These are phyloP conservation scores for Pseudophaeomoniella oleicola DNA, from an alignment of 2,329 filamentous ascomycete species.

Conservation along the genomic window DNA sequence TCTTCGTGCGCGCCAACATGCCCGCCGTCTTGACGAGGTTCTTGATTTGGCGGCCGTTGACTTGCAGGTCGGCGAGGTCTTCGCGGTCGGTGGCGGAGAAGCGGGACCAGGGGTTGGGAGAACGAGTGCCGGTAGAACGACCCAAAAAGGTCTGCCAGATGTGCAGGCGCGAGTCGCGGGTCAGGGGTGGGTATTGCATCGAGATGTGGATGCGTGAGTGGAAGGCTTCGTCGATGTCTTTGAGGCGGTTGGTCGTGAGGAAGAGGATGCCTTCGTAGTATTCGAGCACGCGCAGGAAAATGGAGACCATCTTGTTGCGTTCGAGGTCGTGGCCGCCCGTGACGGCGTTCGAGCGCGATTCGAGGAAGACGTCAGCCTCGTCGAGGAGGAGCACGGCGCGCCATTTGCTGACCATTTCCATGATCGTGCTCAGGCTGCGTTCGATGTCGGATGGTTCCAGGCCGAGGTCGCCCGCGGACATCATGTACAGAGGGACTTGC, in stretches of 20 bases:
- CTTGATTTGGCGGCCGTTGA: conserved; percentile 26
- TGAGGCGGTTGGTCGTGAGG: conserved; percentile 29
- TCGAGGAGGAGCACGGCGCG: conserved; percentile 37
- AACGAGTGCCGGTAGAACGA: conserved; percentile 9
- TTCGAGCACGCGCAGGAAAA: conserved; percentile 22
- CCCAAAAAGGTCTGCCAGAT: conserved; percentile 20
- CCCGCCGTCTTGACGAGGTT: conserved; percentile 27
- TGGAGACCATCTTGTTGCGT: conserved; percentile 30
- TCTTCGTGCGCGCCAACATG: conserved; percentile 15
- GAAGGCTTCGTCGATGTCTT: conserved; percentile 25
- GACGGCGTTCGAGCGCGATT: conserved; percentile 21
- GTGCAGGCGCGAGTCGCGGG: not conserved
- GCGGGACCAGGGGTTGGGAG: no score
- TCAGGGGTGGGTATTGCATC: conserved; percentile 27
- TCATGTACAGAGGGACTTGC: conserved; percentile 33
- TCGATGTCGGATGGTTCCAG: conserved; percentile 28
- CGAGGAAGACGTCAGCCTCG: conserved; percentile 32
- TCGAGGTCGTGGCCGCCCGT: conserved; percentile 27
- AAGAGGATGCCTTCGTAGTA: conserved; percentile 29
- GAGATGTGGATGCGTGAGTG: conserved; percentile 4
- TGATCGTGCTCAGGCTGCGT: conserved; percentile 22
- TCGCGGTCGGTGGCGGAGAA: conserved; percentile 12
- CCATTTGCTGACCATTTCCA: conserved; percentile 35
- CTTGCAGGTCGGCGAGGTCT: conserved; percentile 9
- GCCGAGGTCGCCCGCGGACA: conserved; percentile 36